phyloP scores from a whole-genome alignment of 2,329 filamentous ascomycete genomes.

The Stachybotrys chlorohalonatus region DNA sequence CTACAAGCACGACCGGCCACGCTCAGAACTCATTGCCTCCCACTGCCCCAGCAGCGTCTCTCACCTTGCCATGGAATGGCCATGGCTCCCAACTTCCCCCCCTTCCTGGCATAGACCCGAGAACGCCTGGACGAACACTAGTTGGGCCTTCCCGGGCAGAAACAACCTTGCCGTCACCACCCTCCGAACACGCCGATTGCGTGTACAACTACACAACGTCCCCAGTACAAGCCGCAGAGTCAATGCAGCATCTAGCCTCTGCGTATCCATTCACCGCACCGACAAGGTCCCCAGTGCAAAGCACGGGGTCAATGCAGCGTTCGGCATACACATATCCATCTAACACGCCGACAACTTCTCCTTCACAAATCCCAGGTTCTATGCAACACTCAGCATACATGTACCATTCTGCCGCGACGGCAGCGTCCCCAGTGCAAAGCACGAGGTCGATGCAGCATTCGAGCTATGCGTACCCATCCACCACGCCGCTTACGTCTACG shows the following conservation, averaged over 20 bases:
- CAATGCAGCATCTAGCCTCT: neutral
- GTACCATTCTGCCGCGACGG: no score
- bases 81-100: no score
- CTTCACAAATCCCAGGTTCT: no score
- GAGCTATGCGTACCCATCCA: no score
- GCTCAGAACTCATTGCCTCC: neutral
- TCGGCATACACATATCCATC: no score
- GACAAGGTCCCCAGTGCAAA: no score
- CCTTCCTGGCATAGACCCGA: neutral
- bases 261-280: neutral
- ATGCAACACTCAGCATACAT: no score
- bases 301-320: no score
- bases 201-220: neutral
- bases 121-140: neutral
- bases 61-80: neutral
- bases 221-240: neutral
- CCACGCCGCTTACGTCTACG: no score
- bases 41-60: neutral
- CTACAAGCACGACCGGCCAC: neutral
- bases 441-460: no score
- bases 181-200: neutral
- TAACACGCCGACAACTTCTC: no score
- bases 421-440: no score
- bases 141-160: neutral
- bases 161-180: conserved; percentile 5